phyloP scores from a whole-genome alignment of 1,139 yeast species.

The Suhomyces bolitotheri region DNA sequence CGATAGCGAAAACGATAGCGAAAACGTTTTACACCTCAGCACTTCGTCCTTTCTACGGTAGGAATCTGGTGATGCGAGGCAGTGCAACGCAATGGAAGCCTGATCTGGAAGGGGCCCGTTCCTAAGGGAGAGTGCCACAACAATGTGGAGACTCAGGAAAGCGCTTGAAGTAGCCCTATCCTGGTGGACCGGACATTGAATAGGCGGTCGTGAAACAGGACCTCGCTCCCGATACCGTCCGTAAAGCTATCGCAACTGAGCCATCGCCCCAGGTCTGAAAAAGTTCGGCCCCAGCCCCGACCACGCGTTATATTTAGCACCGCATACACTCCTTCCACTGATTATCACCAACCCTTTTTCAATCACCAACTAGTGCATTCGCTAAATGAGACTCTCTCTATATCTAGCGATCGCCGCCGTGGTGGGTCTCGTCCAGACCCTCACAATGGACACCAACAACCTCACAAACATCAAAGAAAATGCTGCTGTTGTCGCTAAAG shows the following conservation, averaged over 20 bases:
- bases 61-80: too few species aligned
- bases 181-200: too few species aligned
- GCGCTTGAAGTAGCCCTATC: too few species aligned
- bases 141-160: too few species aligned
- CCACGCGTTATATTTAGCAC: constrained; percentile 7
- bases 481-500: constrained; percentile 58
- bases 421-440: constrained; percentile 17
- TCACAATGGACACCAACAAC: constrained; percentile 41
- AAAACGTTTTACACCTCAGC: too few species aligned
- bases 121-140: too few species aligned
- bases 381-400: constrained; percentile 6
- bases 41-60: not conserved
- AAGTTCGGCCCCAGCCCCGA: not conserved
- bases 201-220: too few species aligned
- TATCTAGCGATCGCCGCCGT: constrained; percentile 6
- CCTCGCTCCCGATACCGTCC: too few species aligned
- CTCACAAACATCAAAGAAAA: constrained; percentile 44
- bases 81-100: too few species aligned
- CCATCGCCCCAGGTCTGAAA: too few species aligned
- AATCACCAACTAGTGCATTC: not conserved
- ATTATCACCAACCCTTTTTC: constrained; percentile 4
- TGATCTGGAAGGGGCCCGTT: too few species aligned
- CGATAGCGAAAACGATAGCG: not conserved
- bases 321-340: constrained; percentile 1
- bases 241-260: too few species aligned